Conservation (phyloP, 2,329 filamentous ascomycete genomes). For the Dactylonectria estremocensis region DNA sequence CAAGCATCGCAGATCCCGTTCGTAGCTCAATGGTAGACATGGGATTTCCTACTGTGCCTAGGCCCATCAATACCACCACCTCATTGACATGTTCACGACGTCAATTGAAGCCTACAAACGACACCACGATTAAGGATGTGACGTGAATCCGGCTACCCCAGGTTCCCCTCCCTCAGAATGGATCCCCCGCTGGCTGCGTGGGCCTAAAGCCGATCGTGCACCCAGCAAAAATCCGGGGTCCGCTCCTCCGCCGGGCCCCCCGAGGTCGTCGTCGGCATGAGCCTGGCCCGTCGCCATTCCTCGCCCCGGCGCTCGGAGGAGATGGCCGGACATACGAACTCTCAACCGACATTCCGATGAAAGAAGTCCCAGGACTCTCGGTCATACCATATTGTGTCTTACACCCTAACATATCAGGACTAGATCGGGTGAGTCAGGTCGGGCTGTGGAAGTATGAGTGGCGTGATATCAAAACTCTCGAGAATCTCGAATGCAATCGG, state of each 20-base stretch:
- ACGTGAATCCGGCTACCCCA: slow-evolving; percentile 40
- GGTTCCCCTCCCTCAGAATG: slow-evolving; percentile 33
- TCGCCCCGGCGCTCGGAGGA: slow-evolving; percentile 29
- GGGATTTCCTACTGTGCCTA: background rate
- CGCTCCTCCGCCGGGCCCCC: slow-evolving; percentile 16
- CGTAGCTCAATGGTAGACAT: background rate
- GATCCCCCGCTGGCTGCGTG: slow-evolving; percentile 14
- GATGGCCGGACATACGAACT: slow-evolving; percentile 42
- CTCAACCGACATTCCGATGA: slow-evolving; percentile 37
- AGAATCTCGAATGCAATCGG: no score
- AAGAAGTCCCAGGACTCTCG: background rate
- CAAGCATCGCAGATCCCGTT: background rate
- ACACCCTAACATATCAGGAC: background rate
- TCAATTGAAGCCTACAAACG: background rate
- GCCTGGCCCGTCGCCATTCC: slow-evolving; percentile 24
- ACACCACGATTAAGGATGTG: background rate
- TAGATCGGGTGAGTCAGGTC: background rate
- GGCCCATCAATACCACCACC: background rate
- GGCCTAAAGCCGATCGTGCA: slow-evolving; percentile 24
- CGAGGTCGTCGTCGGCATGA: slow-evolving; percentile 18
- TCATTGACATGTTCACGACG: background rate
- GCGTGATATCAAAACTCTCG: no score
- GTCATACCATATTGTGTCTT: no score
- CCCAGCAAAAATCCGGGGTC: slow-evolving; percentile 41
- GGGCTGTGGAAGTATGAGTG: no score